Evolutionary conservation across 768 basidiomycete species (phyloP).

Genomic region (Termitomyces sp.): DNA sequence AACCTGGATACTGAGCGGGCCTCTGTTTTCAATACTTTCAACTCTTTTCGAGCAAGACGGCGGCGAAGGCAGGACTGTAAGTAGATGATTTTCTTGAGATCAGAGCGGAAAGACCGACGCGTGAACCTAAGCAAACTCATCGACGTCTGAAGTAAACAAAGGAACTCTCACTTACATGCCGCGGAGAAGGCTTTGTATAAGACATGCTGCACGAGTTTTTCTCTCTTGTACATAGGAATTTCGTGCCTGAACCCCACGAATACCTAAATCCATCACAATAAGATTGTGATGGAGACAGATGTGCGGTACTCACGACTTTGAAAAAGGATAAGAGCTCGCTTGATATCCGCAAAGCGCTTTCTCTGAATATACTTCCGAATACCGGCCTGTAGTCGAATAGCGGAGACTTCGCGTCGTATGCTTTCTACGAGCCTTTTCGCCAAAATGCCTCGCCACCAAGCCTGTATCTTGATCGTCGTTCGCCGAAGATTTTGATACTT

Average conservation of each 20-base stretch:
- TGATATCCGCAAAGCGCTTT: conserved; percentile 57
- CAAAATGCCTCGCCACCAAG: conserved; percentile 88
- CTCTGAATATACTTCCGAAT: conserved; percentile 72
- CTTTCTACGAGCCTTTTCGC: conserved; percentile 67
- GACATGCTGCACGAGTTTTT: conserved; percentile 54
- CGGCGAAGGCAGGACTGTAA: conserved; percentile 92
- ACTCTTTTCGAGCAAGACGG: conserved; percentile 78
- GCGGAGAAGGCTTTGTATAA: conserved; percentile 78
- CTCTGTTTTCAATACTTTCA: conserved; percentile 80
- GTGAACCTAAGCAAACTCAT: conserved; percentile 34
- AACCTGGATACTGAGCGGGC: conserved; percentile 97
- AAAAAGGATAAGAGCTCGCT: conserved; percentile 58
- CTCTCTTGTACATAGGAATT: conserved; percentile 50
- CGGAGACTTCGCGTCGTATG: conserved; percentile 70
- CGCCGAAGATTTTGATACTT: conserved; percentile 65
- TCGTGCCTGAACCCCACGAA: conserved; percentile 73
- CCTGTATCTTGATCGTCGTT: conserved; percentile 83
- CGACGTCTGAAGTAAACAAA: background rate
- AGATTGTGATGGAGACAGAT: background rate
- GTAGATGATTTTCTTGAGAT: conserved; percentile 72
- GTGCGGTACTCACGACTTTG: conserved; percentile 71
- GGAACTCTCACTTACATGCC: conserved; percentile 57
- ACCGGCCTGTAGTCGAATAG: conserved; percentile 68
- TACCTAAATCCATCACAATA: conserved; percentile 35
- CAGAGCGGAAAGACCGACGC: conserved; percentile 47